These are phyloP conservation scores for Biscogniauxia mediterranea DNA, from an alignment of 2,329 filamentous ascomycete genomes.

Conservation along the genomic window DNA sequence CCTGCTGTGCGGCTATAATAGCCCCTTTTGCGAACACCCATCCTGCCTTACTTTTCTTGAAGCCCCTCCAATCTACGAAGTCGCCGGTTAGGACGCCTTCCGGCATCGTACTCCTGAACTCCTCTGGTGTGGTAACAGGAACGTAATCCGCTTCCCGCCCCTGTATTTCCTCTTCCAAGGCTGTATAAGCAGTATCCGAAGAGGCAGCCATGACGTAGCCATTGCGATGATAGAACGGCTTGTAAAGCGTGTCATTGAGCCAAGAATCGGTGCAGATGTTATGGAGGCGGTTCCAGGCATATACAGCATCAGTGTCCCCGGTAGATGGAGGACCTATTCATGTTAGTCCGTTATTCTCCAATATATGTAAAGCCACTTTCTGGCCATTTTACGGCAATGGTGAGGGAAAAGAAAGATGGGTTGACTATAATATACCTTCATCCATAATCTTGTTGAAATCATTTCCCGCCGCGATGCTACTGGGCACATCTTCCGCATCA, in stretches of 20 bases:
- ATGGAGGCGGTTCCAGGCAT: conserved; percentile 33
- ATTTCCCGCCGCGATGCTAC: conserved; percentile 25
- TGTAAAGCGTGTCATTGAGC: conserved; percentile 42
- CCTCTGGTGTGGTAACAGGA: conserved; percentile 39
- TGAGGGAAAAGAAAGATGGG: conserved; percentile 18
- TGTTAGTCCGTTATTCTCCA: neutral
- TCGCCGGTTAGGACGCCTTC: conserved; percentile 48
- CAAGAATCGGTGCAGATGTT: conserved; percentile 35
- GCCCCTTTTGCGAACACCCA: conserved; percentile 54
- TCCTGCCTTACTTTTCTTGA: conserved; percentile 45
- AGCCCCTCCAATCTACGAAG: conserved; percentile 51
- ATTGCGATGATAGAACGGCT: conserved; percentile 44
- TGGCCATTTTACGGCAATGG: too few relatives aligned
- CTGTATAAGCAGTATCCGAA: conserved; percentile 17
- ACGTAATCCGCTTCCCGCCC: conserved; percentile 20
- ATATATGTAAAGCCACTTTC: neutral
- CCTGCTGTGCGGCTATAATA: conserved; percentile 42
- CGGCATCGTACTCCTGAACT: conserved; percentile 51
- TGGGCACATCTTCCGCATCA: conserved; percentile 23
- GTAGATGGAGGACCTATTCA: conserved; percentile 22
- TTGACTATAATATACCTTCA: conserved; percentile 22
- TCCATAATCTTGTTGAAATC: conserved; percentile 26
- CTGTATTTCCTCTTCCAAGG: conserved; percentile 15
- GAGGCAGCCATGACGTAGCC: conserved; percentile 39
- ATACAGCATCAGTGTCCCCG: conserved; percentile 32